Evolutionary conservation across 768 basidiomycete species (phyloP).

Genomic region (Suillus tomentosus): DNA sequence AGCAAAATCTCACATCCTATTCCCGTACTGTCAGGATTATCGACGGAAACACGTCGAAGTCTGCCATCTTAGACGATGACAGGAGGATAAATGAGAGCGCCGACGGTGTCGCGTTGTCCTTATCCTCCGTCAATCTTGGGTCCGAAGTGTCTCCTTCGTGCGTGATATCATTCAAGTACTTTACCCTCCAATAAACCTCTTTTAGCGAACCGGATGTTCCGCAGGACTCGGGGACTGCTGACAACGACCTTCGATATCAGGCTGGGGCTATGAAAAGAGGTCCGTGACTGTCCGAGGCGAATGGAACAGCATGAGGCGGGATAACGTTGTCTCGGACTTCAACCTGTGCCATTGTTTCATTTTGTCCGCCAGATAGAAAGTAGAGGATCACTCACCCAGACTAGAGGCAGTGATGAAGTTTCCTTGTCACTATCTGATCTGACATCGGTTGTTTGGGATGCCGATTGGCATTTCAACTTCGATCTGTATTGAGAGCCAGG

Average conservation of each 20-base stretch:
- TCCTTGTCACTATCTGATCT: no score
- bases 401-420: no score
- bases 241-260: no score
- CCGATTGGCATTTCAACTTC: no score
- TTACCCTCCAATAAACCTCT: not conserved
- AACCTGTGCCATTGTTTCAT: conserved; percentile 19
- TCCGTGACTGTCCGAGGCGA: conserved; percentile 25
- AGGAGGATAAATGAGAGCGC: not conserved
- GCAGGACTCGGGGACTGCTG: not conserved
- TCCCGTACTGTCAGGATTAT: not conserved
- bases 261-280: conserved; percentile 29
- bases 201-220: not conserved
- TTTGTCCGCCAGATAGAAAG: no score
- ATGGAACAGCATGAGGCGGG: conserved; percentile 30
- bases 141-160: not conserved
- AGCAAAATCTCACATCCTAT: not conserved
- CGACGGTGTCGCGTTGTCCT: not conserved
- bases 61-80: not conserved
- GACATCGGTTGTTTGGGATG: no score
- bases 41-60: not conserved
- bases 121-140: not conserved
- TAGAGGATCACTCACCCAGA: no score
- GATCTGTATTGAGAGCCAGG: not conserved
- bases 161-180: not conserved
- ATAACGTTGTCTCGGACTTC: conserved; percentile 30